Percentiles rank a stretch among this genome's conserved stretches.
Conservation (phyloP, 2,329 filamentous ascomycete genomes). For the Phialemoniopsis sp. region DNA sequence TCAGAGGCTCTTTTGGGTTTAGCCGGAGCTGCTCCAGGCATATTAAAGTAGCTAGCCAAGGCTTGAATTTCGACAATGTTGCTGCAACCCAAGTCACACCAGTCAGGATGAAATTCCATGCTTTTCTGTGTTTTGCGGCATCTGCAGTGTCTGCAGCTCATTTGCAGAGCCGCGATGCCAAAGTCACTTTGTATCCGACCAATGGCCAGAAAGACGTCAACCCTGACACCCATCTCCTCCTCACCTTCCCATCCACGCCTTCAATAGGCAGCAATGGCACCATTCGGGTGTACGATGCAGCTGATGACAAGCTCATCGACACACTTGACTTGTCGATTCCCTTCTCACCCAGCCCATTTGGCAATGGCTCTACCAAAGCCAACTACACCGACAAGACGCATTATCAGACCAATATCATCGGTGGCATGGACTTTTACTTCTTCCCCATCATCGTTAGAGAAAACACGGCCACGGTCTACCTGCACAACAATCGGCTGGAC, state of each 20-base stretch:
- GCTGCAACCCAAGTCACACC: too few species aligned
- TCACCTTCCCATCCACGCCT: constrained; percentile 4
- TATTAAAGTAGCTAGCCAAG: too few species aligned
- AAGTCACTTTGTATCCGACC: neutral
- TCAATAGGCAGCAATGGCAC: constrained; percentile 1
- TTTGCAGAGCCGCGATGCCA: too few species aligned
- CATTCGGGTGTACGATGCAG: constrained; percentile 2
- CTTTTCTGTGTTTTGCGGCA: too few species aligned
- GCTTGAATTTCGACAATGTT: too few species aligned
- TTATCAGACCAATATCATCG: constrained; percentile 8
- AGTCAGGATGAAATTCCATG: too few species aligned
- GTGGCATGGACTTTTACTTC: constrained; percentile 8
- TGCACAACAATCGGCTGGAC: constrained; percentile 6
- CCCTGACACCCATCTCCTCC: constrained; percentile 5
- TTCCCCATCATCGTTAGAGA: constrained; percentile 6
- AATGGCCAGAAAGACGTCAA: constrained; percentile 5
- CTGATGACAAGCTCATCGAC: constrained; percentile 1
- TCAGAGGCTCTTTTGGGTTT: too few species aligned
- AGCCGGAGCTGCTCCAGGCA: too few species aligned
- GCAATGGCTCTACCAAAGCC: constrained; percentile 6
- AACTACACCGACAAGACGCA: constrained; percentile 3
- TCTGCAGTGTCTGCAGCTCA: too few species aligned
- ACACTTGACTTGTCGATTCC: constrained; percentile 3
- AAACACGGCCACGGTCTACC: constrained; percentile 4
- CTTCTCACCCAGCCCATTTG: constrained; percentile 5